Percentiles rank a stretch among this genome's conserved stretches.
These are phyloP conservation scores for Elongisporangium senticosum DNA, from an alignment of 352 stramenopile genomes.

Conservation along the genomic window DNA sequence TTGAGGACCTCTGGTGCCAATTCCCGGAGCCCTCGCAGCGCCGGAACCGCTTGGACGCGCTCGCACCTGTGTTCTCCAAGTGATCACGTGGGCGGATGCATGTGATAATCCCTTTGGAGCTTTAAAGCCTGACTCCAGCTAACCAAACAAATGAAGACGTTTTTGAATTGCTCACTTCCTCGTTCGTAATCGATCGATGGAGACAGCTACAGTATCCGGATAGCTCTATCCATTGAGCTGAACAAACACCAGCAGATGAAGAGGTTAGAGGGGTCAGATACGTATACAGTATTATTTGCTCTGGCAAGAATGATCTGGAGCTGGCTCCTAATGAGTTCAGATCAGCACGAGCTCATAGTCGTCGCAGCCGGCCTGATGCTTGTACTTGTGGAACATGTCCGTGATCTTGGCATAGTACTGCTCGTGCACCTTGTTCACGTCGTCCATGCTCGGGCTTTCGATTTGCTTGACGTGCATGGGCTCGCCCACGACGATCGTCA, in stretches of 20 bases:
- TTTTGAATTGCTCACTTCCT: background rate
- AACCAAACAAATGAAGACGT: background rate
- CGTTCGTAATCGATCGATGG: too few species aligned
- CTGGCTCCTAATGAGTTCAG: constrained; percentile 9
- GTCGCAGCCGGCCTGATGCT: constrained; percentile 60
- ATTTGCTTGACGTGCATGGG: constrained; percentile 50
- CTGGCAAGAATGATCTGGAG: background rate
- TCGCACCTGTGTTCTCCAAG: constrained; percentile 23
- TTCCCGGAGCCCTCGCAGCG: constrained; percentile 47
- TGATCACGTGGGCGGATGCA: background rate
- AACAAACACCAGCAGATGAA: too few species aligned
- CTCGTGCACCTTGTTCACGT: constrained; percentile 59
- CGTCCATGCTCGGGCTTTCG: constrained; percentile 32
- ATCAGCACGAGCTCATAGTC: constrained; percentile 77
- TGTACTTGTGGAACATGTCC: constrained; percentile 66
- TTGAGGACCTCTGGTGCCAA: constrained; percentile 38
- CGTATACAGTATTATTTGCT: background rate
- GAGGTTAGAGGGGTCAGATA: background rate
- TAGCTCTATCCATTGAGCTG: too few species aligned
- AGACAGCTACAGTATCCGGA: too few species aligned
- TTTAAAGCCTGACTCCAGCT: background rate
- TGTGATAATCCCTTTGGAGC: background rate
- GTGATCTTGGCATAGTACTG: constrained; percentile 54
- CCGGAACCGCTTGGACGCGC: constrained; percentile 49
- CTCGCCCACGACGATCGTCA: constrained; percentile 59